phyloP scores from a whole-genome alignment of 1,284 basidiomycete species.

The Cutaneotrichosporon dermatis region DNA sequence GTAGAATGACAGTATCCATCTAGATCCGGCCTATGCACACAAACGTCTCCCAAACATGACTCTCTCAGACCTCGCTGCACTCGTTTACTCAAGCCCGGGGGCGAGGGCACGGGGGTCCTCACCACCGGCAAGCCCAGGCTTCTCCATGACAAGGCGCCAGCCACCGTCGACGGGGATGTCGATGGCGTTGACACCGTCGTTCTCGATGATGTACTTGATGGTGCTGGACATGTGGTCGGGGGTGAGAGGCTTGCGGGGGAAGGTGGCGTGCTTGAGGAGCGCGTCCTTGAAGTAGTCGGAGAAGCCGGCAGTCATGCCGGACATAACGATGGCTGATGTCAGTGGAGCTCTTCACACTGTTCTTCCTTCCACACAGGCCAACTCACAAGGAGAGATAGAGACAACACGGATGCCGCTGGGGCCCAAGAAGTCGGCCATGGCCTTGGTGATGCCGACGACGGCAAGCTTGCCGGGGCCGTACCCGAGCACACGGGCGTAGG shows the following conservation, averaged over 20 bases:
- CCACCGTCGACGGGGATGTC: conserved; percentile 42
- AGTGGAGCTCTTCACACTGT: neutral
- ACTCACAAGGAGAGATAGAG: conserved; percentile 34
- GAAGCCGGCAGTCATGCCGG: conserved; percentile 37
- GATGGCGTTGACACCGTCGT: conserved; percentile 37
- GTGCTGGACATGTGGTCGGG: conserved; percentile 35
- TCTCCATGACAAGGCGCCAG: conserved; percentile 38
- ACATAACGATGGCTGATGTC: conserved; percentile 33
- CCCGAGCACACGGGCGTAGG: conserved; percentile 36
- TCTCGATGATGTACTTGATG: conserved; percentile 38
- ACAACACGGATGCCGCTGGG: conserved; percentile 42
- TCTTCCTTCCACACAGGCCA: neutral
- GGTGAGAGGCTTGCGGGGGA: conserved; percentile 38
- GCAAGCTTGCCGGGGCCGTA: conserved; percentile 44
- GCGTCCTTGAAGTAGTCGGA: conserved; percentile 34
- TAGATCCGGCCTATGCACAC: too few species aligned
- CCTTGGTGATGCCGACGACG: conserved; percentile 39
- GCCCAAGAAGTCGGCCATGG: conserved; percentile 39
- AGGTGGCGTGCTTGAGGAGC: conserved; percentile 36
- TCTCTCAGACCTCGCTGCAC: too few species aligned
- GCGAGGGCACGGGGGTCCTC: conserved; percentile 34
- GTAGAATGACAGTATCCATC: neutral
- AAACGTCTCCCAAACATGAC: too few species aligned
- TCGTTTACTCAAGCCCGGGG: conserved; percentile 37
- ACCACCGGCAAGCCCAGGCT: conserved; percentile 27